Base-by-base conservation (phyloP, 305 asterid species). In the Fraxinus angustifolia region DNA sequence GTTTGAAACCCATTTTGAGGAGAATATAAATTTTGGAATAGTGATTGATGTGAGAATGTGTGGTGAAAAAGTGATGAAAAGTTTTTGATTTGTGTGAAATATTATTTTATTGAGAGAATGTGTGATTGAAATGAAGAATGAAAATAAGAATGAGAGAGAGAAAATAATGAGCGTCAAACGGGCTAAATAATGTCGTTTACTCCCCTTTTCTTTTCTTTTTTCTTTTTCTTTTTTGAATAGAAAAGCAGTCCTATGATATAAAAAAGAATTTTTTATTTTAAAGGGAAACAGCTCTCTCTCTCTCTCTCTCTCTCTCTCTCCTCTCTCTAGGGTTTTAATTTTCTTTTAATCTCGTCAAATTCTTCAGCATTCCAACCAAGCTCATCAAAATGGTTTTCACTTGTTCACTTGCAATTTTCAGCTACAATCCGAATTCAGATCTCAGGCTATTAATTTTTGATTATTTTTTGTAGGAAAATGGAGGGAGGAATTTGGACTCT, bases 401-500 rank as follows among this genome's bases (percentile, higher is more conserved):
- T 48, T 38, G 10, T 33, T 19, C 26, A 26, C 77, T 6, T 4
- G 72, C 62, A 62, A 62, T 62, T 26, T 23, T 62, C 34, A 62
- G 10, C 16, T 62, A 62, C 72, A 31, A 40, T 70, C 16, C 11
- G 42, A 45, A 28, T 67, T 78, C 82, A 73, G 88, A 85, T 85
- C 88, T 79, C 80, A 82, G n/a, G 16, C 58, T 67, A 2, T 80
- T 6, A 10, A 75, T 73, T 70, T 53, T 76, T 14, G 30, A 77
- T 56, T 58, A 30, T 8, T 72, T 75, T 83, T 83, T 74, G 76
- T 78, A 96, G 99, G 98, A 94, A 80, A 88, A 84, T 35, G 97
- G 91, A 80, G 96, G 88, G 38, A 88, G 86, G 62, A 82, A 85
- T 87, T 83, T 96, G 95, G 97, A 92, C 78, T 91, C 90, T 26